Conservation (phyloP, 2,329 filamentous ascomycete species). For the Fusarium coicis region DNA sequence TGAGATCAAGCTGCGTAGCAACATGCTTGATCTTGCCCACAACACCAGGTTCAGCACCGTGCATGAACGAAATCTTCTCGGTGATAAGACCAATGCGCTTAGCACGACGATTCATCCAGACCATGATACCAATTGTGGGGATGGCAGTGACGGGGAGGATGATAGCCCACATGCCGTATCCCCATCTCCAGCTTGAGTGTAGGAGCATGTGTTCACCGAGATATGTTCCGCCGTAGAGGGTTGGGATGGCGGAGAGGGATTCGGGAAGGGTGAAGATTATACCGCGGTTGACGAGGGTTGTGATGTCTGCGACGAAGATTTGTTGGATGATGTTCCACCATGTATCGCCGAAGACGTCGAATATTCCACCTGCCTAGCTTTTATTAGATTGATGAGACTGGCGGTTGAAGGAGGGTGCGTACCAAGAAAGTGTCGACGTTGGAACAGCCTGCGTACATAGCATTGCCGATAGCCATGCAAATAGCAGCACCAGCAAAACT, state of each 20-base stretch:
- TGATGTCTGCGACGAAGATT: constrained; percentile 34
- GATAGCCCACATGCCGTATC: constrained; percentile 32
- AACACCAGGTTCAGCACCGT: not conserved
- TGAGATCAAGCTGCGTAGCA: constrained; percentile 6
- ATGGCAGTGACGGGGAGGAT: constrained; percentile 14
- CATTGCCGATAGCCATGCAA: constrained; percentile 24
- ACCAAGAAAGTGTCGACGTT: constrained; percentile 35
- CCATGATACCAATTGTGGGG: constrained; percentile 28
- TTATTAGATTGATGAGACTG: too few species aligned
- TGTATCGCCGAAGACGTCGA: constrained; percentile 26
- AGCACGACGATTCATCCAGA: constrained; percentile 25
- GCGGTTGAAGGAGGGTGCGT: not conserved
- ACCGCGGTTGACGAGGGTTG: constrained; percentile 31
- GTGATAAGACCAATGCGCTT: constrained; percentile 7
- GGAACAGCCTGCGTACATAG: constrained; percentile 26
- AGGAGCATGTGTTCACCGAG: constrained; percentile 30
- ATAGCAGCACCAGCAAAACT: constrained; percentile 24
- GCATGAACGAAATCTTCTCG: constrained; percentile 6
- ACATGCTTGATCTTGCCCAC: constrained; percentile 7
- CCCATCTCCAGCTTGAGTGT: constrained; percentile 27
- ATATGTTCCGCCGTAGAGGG: constrained; percentile 33
- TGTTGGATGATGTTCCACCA: constrained; percentile 37
- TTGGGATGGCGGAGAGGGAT: constrained; percentile 29
- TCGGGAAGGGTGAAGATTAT: constrained; percentile 31
- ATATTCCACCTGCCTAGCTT: constrained; percentile 25